phyloP scores from a whole-genome alignment of 495 filamentous ascomycete genomes.

The Parachaetomium inaequale region DNA sequence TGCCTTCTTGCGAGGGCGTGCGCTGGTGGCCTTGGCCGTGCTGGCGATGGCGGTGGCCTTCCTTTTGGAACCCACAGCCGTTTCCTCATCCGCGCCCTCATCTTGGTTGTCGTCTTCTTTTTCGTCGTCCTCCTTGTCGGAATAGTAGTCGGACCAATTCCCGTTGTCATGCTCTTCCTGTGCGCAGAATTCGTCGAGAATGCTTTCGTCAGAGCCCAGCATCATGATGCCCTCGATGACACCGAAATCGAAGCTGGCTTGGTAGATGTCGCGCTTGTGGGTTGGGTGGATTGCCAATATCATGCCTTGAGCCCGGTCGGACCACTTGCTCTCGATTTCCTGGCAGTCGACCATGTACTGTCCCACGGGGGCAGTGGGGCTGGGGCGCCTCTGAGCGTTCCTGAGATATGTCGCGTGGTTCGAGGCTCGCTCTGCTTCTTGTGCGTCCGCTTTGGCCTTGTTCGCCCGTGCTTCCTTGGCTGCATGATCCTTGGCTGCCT shows the following conservation, averaged over 20 bases:
- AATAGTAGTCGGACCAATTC: too few species aligned
- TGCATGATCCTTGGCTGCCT: not conserved
- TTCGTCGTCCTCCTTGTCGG: too few species aligned
- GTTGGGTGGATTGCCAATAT: not conserved
- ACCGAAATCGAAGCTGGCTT: not conserved
- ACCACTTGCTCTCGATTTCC: not conserved
- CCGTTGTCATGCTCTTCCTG: not conserved
- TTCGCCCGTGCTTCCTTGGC: not conserved
- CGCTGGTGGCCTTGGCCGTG: not conserved
- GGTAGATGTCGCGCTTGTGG: not conserved
- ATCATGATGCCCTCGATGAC: not conserved
- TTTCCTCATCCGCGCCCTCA: too few species aligned
- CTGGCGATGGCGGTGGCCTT: not conserved
- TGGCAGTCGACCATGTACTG: not conserved
- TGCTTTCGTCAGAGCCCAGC: not conserved
- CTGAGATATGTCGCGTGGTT: not conserved
- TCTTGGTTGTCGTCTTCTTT: not conserved
- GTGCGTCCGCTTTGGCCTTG: not conserved
- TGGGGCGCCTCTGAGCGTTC: not conserved
- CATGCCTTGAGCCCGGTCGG: not conserved
- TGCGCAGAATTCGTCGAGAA: not conserved
- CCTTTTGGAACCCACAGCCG: not conserved
- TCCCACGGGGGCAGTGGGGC: not conserved
- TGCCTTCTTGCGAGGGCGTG: not conserved
- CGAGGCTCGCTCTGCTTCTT: not conserved